A percentile compares a stretch with the other conserved stretches of the same genome.
phyloP scores from a whole-genome alignment of 2,329 filamentous ascomycete genomes.

The Penicillium frequentans region DNA sequence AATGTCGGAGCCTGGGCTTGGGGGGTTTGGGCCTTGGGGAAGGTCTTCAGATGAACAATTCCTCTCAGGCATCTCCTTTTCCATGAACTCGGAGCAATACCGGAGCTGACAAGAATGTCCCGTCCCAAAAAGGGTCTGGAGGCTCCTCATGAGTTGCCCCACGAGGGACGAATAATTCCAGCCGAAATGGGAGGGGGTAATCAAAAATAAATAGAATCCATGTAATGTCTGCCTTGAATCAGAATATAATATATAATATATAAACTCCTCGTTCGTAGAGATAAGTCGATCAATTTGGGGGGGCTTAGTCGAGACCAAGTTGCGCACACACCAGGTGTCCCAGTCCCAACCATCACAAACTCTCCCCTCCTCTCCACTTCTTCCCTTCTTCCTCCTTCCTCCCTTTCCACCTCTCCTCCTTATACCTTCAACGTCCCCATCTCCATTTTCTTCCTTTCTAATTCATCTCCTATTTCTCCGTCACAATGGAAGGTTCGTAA shows the following conservation, averaged over 20 bases:
- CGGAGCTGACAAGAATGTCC: background rate
- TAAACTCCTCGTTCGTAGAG: background rate
- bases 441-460: slow-evolving; percentile 36
- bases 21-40: background rate
- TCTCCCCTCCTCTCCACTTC: slow-evolving; percentile 21
- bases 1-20: background rate
- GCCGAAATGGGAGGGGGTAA: background rate
- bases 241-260: background rate
- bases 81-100: background rate
- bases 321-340: slow-evolving; percentile 19
- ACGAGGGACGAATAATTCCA: background rate
- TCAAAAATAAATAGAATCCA: background rate
- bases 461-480: slow-evolving; percentile 19
- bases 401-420: slow-evolving; percentile 22
- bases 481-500: slow-evolving; percentile 62
- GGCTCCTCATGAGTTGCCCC: background rate
- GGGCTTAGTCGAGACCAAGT: slow-evolving; percentile 13
- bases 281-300: slow-evolving; percentile 10
- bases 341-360: slow-evolving; percentile 30
- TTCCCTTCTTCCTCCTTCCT: slow-evolving; percentile 20
- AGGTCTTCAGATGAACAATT: background rate
- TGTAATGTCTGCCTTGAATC: background rate
- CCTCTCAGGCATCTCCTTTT: background rate
- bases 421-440: slow-evolving; percentile 30
- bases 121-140: background rate